Conservation (phyloP, 306 rosid genomes). For the Rubus parviflorus region DNA sequence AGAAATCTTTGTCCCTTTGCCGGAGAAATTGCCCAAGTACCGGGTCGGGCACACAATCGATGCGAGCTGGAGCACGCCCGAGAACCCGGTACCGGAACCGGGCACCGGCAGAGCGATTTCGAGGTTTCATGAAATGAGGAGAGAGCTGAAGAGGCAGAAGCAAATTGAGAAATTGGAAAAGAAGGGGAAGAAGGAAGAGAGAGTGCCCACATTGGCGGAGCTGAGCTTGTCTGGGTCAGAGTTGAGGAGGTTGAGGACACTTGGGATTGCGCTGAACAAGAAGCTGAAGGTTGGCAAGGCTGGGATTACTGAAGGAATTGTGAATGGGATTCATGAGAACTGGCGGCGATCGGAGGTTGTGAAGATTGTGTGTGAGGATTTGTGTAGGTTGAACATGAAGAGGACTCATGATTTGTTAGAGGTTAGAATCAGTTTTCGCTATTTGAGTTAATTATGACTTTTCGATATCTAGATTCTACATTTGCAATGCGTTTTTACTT, state of each 20-base stretch:
- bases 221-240: constrained; percentile 59
- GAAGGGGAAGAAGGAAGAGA: constrained; percentile 32
- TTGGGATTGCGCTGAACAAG: constrained; percentile 57
- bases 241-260: constrained; percentile 51
- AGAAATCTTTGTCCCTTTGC: constrained; percentile 72
- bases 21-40: constrained; percentile 47
- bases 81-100: constrained; percentile 65
- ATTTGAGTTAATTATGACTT: background rate
- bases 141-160: constrained; percentile 44
- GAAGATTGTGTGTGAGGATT: constrained; percentile 72
- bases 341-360: constrained; percentile 78
- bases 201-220: constrained; percentile 79
- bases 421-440: constrained; percentile 41
- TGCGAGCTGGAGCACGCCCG: constrained; percentile 79
- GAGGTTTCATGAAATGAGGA: constrained; percentile 46
- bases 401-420: constrained; percentile 89
- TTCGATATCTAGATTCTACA: background rate
- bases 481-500: constrained; percentile 5
- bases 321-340: constrained; percentile 85
- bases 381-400: constrained; percentile 78
- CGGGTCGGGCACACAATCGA: constrained; percentile 81
- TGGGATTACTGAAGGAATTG: constrained; percentile 87
- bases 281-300: constrained; percentile 82
- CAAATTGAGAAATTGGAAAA: constrained; percentile 22
- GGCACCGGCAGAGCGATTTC: constrained; percentile 54